Base-by-base conservation (phyloP, 768 basidiomycete species). In the Lactarius akahatsu region DNA sequence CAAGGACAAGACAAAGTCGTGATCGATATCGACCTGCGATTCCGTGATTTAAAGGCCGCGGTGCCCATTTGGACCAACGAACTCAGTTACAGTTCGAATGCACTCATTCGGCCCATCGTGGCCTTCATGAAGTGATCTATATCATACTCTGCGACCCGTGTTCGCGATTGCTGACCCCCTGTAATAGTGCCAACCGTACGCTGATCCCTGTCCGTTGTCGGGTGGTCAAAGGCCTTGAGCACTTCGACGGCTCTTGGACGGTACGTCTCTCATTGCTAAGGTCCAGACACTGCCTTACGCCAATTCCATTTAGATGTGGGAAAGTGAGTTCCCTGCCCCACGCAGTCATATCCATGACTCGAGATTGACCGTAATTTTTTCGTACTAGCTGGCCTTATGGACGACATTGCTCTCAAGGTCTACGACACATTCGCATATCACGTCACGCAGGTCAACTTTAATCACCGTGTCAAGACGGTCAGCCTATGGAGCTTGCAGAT, bases 241-340 rank as follows among this genome's bases (percentile, higher is more conserved):
- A 97, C 67, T 99, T 98, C 74, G 94, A 98, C 76, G 97, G 97
- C 5, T 86, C 94, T 26, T 98, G 95, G 96, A 98, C 94, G 62
- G 92, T 94, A 74, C 74, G 90, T 83, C 26, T 58, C 63, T 43
- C 18, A 26, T 63, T 58, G n/a, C 68, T 45, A 56, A 2, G 9
- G 36, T 58, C 40, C 65, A 57, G 36, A 58, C 54, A 67, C 34
- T 38, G 68, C 64, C 40, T 62, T 67, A 52, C 68, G 60, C 52
- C 23, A 66, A 62, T 18, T 28, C 43, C 45, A 50, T 20, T 28
- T 69, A 94, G 93, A 89, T 94, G 84, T 96, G 94, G 90, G 93
- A 96, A 80, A 92, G 92, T 94, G 77, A 77, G 90, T 70, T 54
- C n/a, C 32, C 28, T 16, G 45, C 36, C 3, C 47, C 16, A 40